Percentiles rank a stretch among this genome's conserved stretches.
phyloP scores from a whole-genome alignment of 1,284 basidiomycete genomes.

The Leccinum fuscescens region DNA sequence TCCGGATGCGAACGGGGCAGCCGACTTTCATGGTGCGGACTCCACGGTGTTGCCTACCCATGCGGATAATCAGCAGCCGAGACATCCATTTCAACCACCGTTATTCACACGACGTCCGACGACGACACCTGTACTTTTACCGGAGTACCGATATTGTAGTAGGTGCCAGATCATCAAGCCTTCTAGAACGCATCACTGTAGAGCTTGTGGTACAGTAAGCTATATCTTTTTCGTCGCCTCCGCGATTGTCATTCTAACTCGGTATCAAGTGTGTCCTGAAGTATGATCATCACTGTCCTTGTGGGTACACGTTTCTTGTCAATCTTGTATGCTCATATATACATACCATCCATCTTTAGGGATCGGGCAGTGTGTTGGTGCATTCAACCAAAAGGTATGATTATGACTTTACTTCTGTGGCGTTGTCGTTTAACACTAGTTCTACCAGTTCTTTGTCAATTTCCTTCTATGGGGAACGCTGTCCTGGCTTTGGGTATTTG shows the following conservation, averaged over 20 bases:
- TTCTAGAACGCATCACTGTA: conserved; percentile 61
- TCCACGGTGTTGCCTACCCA: conserved; percentile 9
- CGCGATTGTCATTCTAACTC: conserved; percentile 8
- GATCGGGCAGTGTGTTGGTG: conserved; percentile 72
- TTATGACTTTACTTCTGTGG: background rate
- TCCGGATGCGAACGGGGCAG: conserved; percentile 5
- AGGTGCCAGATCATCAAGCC: conserved; percentile 55
- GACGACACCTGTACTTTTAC: conserved; percentile 42
- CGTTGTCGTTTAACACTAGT: background rate
- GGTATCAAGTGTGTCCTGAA: conserved; percentile 49
- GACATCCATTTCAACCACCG: conserved; percentile 2
- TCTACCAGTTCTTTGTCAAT: conserved; percentile 51
- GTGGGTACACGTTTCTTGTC: conserved; percentile 16
- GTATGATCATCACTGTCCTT: conserved; percentile 67
- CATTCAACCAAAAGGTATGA: conserved; percentile 59
- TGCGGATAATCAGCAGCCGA: conserved; percentile 8
- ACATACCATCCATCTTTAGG: conserved; percentile 32
- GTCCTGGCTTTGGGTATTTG: conserved; percentile 52
- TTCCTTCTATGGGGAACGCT: conserved; percentile 55
- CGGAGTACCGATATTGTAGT: conserved; percentile 50
- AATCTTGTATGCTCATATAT: conserved; percentile 16
- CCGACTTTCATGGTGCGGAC: conserved; percentile 11
- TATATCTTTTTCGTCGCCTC: background rate
- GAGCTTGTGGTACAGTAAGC: conserved; percentile 53
- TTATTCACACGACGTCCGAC: conserved; percentile 33